A percentile compares a stretch with the other conserved stretches of the same genome.
These are phyloP conservation scores for Raphidocelis subcapitata DNA, from an alignment of 139 green algal species.

Conservation along the genomic window DNA sequence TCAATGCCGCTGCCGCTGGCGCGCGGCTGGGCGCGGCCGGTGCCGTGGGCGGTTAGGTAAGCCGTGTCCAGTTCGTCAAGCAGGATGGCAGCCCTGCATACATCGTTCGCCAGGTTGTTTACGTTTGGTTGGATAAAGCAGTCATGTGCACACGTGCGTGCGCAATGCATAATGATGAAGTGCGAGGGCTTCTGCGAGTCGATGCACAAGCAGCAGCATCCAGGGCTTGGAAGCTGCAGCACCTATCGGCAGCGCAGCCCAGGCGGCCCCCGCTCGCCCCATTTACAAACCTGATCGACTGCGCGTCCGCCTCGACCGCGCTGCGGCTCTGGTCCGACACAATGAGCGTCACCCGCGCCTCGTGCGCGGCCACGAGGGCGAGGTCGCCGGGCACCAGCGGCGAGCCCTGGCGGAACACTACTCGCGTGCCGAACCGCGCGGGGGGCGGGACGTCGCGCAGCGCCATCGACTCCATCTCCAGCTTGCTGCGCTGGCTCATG, in stretches of 20 bases:
- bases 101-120: no score
- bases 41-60: background rate
- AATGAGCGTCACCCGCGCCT: conserved; percentile 39
- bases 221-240: background rate
- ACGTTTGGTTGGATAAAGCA: no score
- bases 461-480: conserved; percentile 58
- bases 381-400: conserved; percentile 41
- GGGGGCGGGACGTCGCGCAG: conserved; percentile 16
- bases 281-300: conserved; percentile 45
- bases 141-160: background rate
- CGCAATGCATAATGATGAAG: background rate
- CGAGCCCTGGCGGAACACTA: conserved; percentile 58
- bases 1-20: no score
- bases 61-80: conserved; percentile 33
- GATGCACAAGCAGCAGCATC: background rate
- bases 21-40: no score
- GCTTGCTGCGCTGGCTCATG: conserved; percentile 44
- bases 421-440: conserved; percentile 28
- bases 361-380: conserved; percentile 32
- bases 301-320: conserved; percentile 42
- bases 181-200: background rate
- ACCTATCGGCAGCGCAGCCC: background rate
- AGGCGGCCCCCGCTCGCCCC: background rate
- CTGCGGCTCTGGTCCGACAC: conserved; percentile 37
- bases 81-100: conserved; percentile 38